Conservation (phyloP, 768 basidiomycete species). For the Strobilomyces dryophilus region DNA sequence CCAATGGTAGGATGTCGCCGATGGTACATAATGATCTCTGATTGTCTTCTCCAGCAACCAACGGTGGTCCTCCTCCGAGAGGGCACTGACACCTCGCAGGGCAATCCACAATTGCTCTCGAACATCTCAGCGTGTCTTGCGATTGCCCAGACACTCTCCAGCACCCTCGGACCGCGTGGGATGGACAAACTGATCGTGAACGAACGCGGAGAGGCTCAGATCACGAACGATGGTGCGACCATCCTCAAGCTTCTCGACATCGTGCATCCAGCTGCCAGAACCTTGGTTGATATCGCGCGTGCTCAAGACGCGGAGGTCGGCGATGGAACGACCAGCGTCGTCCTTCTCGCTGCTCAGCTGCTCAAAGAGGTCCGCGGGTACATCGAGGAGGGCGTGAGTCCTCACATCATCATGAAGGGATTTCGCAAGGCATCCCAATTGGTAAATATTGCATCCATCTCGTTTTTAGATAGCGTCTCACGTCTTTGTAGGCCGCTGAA, state of each 20-base stretch:
- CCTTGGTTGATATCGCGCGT: conserved; percentile 96
- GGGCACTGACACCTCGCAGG: conserved; percentile 95
- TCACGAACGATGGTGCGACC: conserved; percentile 99
- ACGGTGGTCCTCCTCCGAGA: conserved; percentile 95
- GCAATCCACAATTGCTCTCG: conserved; percentile 85
- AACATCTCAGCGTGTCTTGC: conserved; percentile 97
- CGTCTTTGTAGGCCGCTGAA: conserved; percentile 61
- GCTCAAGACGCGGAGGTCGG: conserved; percentile 99
- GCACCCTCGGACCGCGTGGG: conserved; percentile 94
- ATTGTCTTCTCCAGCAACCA: conserved; percentile 66
- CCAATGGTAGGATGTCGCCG: conserved; percentile 56
- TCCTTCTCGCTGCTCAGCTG: conserved; percentile 89
- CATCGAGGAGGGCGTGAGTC: conserved; percentile 96
- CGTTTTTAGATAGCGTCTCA: conserved; percentile 6
- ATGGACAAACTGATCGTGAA: conserved; percentile 99
- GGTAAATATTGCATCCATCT: conserved; percentile 42
- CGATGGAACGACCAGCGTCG: conserved; percentile 96
- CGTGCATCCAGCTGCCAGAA: conserved; percentile 95
- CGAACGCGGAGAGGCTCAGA: conserved; percentile 92
- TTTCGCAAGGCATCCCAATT: conserved; percentile 84
- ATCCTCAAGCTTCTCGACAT: conserved; percentile 97
- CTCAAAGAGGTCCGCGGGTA: conserved; percentile 88
- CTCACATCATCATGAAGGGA: conserved; percentile 97
- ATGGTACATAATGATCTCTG: conserved; percentile 6
- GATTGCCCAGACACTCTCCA: conserved; percentile 86